A percentile compares a stretch with the other conserved stretches of the same genome.
Evolutionary conservation across 495 filamentous ascomycete species (phyloP).

Genomic region (Usnea hakonensis): DNA sequence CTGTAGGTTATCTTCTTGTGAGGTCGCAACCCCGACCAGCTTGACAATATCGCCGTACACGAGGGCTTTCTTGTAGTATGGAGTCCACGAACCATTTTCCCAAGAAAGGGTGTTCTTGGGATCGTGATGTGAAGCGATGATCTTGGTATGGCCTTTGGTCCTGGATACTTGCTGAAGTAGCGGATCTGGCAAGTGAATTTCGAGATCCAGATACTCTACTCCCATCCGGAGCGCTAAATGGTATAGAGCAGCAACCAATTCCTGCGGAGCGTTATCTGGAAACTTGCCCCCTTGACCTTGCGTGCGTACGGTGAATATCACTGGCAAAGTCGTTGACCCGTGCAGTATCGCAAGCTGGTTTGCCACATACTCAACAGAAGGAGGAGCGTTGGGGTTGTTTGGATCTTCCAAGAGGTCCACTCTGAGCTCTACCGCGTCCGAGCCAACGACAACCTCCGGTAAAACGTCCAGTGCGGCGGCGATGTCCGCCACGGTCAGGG

Average conservation of each 20-base stretch:
- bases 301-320: slow-evolving; percentile 91
- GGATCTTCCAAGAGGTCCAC: slow-evolving; percentile 87
- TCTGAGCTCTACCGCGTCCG: slow-evolving; percentile 87
- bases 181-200: slow-evolving; percentile 75
- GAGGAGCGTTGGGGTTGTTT: slow-evolving; percentile 46
- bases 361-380: slow-evolving; percentile 65
- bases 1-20: slow-evolving; percentile 75
- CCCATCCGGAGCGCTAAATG: slow-evolving; percentile 69
- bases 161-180: slow-evolving; percentile 59
- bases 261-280: slow-evolving; percentile 60
- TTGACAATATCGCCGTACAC: slow-evolving; percentile 89
- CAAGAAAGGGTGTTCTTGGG: slow-evolving; percentile 71
- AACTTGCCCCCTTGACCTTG: slow-evolving; percentile 81
- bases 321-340: slow-evolving; percentile 63
- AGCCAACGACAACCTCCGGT: slow-evolving; percentile 68
- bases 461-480: slow-evolving; percentile 53
- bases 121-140: slow-evolving; percentile 96
- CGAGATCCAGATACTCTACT: slow-evolving; percentile 87
- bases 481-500: slow-evolving; percentile 74
- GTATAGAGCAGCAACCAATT: slow-evolving; percentile 66
- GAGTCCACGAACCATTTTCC: slow-evolving; percentile 81
- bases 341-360: slow-evolving; percentile 77
- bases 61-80: slow-evolving; percentile 77
- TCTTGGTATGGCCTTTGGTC: slow-evolving; percentile 62
- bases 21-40: slow-evolving; percentile 76